Evolutionary conservation across 1,284 basidiomycete species (phyloP), one percentile per base, ranked within the genome.

Genomic region (Ceratobasidium sp.): DNA sequence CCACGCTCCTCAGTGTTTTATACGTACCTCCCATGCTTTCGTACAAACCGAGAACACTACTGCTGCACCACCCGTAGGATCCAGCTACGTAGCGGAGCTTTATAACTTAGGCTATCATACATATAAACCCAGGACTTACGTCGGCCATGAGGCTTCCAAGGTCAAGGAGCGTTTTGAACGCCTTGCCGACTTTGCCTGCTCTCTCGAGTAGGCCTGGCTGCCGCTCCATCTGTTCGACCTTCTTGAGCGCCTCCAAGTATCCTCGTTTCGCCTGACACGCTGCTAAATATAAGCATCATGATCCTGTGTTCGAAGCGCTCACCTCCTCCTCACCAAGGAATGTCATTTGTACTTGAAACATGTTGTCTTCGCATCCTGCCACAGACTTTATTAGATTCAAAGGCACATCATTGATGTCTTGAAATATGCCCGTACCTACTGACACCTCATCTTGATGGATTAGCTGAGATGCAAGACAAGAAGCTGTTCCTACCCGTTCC

Each of bases 11-110:
- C 2, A 7, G 17, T 48, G 15, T 12, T 33, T 7, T 40, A 17
- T 28, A 20, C 33, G 13, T 28, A 70, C 68, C 68, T 70, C 38
- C 68, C 68, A 70, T 48, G 69, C 57, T 23, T 61, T 59, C 3
- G 40, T 50, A 28, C 38, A 61, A 2, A 71, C 10, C 26, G n/a
- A 26, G 12, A 59, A n/a, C 12, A 23, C 42, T 3, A 61, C 33
- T 56, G 59, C 46, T 38, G 56, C 56, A 33, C 42, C 42, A 23
- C 40, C 62, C 1, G 40, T 48, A n/a, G 42, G 69, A 38, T 46
- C 26, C 12, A 59, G 15, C 56, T 71, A 40, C 10, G 4, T 33
- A 33, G 33, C 33, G 33, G 33, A 33, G 33, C 33, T 33, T 33
- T 33, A 33, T 33, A 33, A 33, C 33, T 33, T 33, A 33, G 33